Evolutionary conservation across 2,329 filamentous ascomycete species (phyloP), one percentile per base, ranked within the genome.

Genomic region (Tolypocladium capitatum): DNA sequence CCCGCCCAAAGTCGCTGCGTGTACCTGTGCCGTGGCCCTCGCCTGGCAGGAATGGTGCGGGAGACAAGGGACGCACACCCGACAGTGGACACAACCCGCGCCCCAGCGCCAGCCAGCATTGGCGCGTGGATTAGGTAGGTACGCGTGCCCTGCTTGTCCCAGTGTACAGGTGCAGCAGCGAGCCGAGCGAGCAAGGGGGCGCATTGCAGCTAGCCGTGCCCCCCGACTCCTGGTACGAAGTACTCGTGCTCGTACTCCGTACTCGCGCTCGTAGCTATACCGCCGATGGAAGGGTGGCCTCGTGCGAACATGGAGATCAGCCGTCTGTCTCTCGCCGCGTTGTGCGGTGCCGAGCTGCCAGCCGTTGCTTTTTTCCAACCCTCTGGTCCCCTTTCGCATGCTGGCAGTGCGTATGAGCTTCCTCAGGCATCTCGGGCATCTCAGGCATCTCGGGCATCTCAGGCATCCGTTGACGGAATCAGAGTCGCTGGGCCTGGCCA

Each of bases 1-100:
- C 59, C 60, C 61, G 62, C 61, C 56, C 53, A 45, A 64, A 62
- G 60, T 64, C 61, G 51, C 60, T 60, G 48, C 54, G 53, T 54
- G 60, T 63, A 63, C 59, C 47, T 49, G 49, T 35, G 31, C 28
- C 28, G 20, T 33, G 30, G 16, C 32, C 45, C 46, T 21, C 16
- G 28, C 38, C 43, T 18, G 34, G 31, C 11, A 43, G 49, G 46
- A 49, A 48, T 51, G 49, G 49, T 42, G 38, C 38, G 38, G 38
- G 38, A 42, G 38, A 18, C 16, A 18, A 42, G 38, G 38, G 16
- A 42, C 38, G 16, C 24, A 42, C 38, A 42, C 38, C 38, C 38
- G 38, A 28, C 24, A 24, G 24, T 24, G 24, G 24, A 24, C 24
- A 42, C 38, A 42, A 14, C 16, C 30, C 38, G 38, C 38, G 38